Evolutionary conservation across 176 grass and related monocot species (phyloP).

Genomic region (Musa beccarii): DNA sequence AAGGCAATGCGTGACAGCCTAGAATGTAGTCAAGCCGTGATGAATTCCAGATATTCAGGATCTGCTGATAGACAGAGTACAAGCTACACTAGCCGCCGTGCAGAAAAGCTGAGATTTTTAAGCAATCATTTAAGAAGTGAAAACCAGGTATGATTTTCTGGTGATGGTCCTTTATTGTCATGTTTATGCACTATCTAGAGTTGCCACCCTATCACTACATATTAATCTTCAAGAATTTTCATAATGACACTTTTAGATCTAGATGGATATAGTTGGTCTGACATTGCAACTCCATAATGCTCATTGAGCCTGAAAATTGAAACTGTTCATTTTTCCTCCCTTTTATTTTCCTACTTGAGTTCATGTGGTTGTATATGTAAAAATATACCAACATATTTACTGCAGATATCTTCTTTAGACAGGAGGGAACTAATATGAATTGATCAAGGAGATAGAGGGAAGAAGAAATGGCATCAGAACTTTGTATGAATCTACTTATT

Average conservation of each 20-base stretch:
- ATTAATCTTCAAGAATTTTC: not conserved
- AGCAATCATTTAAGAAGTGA: conserved; percentile 38
- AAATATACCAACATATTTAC: not conserved
- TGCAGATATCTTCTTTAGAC: not conserved
- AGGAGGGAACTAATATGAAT: too few species aligned
- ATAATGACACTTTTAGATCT: not conserved
- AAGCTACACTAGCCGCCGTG: conserved; percentile 23
- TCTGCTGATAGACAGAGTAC: conserved; percentile 34
- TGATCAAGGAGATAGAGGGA: too few species aligned
- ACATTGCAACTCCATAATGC: not conserved
- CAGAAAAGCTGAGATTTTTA: conserved; percentile 41
- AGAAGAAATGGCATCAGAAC: not conserved
- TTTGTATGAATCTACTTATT: too few species aligned
- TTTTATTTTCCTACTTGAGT: not conserved
- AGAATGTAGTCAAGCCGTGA: conserved; percentile 72
- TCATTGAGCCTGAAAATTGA: not conserved
- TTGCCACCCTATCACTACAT: not conserved
- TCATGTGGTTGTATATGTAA: not conserved
- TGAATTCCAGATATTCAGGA: conserved; percentile 56
- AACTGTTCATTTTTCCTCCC: not conserved
- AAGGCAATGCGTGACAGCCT: conserved; percentile 85
- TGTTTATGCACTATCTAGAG: not conserved
- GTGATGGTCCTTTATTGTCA: not conserved
- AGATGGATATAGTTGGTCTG: not conserved
- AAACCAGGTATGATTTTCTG: conserved; percentile 13